Evolutionary conservation across 176 grass and related monocot genomes (phyloP).

Genomic region (Carex myosuroides): DNA sequence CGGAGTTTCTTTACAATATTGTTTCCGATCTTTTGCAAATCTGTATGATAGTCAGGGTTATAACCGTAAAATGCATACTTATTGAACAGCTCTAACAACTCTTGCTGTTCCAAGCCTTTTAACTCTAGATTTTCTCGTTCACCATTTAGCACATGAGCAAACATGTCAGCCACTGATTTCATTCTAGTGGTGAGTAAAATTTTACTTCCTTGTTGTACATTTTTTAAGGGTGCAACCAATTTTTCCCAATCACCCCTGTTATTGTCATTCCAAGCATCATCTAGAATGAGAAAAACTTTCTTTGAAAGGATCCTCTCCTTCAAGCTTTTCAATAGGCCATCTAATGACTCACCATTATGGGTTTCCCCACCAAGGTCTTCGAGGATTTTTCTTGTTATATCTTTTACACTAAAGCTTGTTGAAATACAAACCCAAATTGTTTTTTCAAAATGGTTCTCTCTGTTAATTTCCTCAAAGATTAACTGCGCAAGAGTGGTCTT

Average conservation of each 20-base stretch:
- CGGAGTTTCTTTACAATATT: not conserved
- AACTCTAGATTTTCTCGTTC: not conserved
- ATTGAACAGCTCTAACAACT: not conserved
- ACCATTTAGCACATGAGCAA: not conserved
- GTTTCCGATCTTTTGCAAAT: not conserved
- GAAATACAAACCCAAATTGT: constrained; percentile 4
- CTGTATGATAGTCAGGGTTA: not conserved
- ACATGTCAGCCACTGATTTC: constrained; percentile 1
- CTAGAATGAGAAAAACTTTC: constrained; percentile 24
- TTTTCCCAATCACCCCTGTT: not conserved
- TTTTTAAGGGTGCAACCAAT: not conserved
- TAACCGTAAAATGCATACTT: not conserved
- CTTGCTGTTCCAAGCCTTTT: not conserved
- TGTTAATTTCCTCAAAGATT: not conserved
- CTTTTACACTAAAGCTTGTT: not conserved
- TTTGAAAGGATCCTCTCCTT: not conserved
- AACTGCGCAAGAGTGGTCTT: constrained; percentile 20
- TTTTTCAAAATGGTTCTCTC: not conserved
- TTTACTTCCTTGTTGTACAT: constrained; percentile 15
- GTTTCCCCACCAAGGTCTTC: not conserved
- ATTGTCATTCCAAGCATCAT: constrained; percentile 27
- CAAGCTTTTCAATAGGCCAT: not conserved
- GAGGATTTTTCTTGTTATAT: constrained; percentile 17
- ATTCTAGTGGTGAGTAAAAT: constrained; percentile 25
- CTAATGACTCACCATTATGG: not conserved